Evolutionary conservation across 495 filamentous ascomycete species (phyloP), one percentile per base, ranked within the genome.

Genomic region (Aspergillus asperescens): DNA sequence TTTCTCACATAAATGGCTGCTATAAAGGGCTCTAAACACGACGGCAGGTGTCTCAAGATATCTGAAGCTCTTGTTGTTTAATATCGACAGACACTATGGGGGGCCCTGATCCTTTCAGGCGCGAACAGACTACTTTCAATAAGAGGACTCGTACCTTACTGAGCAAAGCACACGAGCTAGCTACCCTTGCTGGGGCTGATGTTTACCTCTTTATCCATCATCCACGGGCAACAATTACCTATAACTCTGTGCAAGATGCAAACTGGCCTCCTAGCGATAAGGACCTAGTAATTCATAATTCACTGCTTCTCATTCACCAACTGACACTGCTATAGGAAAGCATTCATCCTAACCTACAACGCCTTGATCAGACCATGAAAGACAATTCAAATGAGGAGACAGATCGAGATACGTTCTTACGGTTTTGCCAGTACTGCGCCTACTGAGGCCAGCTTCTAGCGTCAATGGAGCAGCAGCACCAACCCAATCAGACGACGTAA

Each of bases 201-300:
- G 50, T 58, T 5, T 58, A 58, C 34, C 44, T 58, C 12, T 22
- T 54, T 24, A 50, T 58, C 16, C n/a, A 53, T 22, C 45, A 58
- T 27, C 25, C 46, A 22, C 35, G 50, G 27, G 44, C 32, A 3
- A 44, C 22, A 23, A 35, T 53, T 20, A 50, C 44, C 13, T 58
- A 58, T 43, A 58, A 53, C 19, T 58, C 50, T 5, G 37, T 42
- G 1, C 44, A 50, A 45, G 45, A 53, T 27, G n/a, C 22, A 27
- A 16, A 29, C 8, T 58, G 45, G 55, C 55, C 45, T 5, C 49
- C 44, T 10, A 27, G 37, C 3, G 20, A 54, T 39, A 32, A 49
- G 9, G 25, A 19, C 13, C 37, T 58, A 13, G 55, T 57, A 37
- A 42, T 35, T 47, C 22, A 32, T 32, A 19, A 2, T 40, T 7